Conservation (phyloP, 2,329 filamentous ascomycete genomes). For the Claviceps sp. region DNA sequence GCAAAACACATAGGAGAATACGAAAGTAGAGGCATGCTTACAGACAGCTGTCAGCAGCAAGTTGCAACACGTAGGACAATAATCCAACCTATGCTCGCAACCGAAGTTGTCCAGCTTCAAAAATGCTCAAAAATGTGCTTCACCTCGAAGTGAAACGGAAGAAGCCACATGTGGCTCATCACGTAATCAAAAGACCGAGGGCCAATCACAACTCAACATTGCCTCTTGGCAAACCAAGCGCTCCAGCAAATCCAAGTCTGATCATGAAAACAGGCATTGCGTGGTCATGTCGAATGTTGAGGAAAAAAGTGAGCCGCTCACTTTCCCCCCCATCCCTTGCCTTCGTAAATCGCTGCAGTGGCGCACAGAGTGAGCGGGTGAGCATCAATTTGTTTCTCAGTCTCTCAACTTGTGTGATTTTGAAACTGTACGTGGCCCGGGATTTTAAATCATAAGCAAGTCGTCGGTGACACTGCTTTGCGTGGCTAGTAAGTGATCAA, state of each 20-base stretch:
- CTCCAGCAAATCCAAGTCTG: background rate
- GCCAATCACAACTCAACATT: conserved; percentile 5
- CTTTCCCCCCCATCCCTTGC: background rate
- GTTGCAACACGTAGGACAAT: no score
- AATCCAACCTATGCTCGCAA: no score
- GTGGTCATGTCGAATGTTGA: background rate
- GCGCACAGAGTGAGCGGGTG: background rate
- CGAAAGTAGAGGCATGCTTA: no score
- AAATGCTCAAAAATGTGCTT: no score
- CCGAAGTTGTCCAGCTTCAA: no score
- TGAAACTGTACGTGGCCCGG: background rate
- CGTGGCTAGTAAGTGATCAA: conserved; percentile 2
- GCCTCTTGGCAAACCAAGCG: background rate
- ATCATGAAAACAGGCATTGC: conserved; percentile 1
- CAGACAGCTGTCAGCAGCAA: no score
- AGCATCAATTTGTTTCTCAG: background rate
- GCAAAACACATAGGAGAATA: no score
- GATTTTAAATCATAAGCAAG: background rate
- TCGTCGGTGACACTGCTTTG: background rate
- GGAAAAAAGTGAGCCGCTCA: conserved; percentile 3
- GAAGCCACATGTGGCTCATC: conserved; percentile 1
- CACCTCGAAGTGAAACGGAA: no score
- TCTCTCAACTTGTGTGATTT: background rate
- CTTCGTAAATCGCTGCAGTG: background rate
- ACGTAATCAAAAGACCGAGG: conserved; percentile 5